Conservation (phyloP, 1,284 basidiomycete genomes). For the Ustilago hordei region DNA sequence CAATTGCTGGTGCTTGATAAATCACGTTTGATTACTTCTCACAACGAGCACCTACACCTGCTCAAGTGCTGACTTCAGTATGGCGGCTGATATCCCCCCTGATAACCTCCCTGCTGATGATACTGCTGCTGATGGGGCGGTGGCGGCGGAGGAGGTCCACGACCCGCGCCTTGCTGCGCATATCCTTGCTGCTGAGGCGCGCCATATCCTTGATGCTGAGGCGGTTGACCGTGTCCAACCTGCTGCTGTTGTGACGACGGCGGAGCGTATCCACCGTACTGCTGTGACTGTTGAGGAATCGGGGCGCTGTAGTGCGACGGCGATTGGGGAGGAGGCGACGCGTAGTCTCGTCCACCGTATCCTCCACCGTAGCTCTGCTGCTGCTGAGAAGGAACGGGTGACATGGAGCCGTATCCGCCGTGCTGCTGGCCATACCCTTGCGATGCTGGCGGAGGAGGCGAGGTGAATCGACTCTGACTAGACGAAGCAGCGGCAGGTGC, state of each 20-base stretch:
- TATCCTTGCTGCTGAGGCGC: constrained; percentile 26
- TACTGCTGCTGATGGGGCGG: constrained; percentile 19
- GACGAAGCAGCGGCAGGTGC: constrained; percentile 9
- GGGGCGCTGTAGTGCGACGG: constrained; percentile 17
- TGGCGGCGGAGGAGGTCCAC: constrained; percentile 8
- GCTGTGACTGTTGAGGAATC: constrained; percentile 8
- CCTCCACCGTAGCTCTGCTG: constrained; percentile 19
- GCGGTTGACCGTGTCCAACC: constrained; percentile 3
- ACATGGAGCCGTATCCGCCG: constrained; percentile 17
- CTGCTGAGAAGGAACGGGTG: constrained; percentile 22
- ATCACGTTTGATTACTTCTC: neutral
- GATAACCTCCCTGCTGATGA: constrained; percentile 15
- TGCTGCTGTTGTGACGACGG: neutral
- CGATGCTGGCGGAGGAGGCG: constrained; percentile 16
- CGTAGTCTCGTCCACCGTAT: constrained; percentile 17
- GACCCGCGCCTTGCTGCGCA: neutral
- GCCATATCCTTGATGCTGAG: constrained; percentile 14
- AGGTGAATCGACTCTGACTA: constrained; percentile 24
- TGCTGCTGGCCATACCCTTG: constrained; percentile 9
- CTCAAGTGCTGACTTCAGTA: constrained; percentile 23
- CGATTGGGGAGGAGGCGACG: constrained; percentile 17
- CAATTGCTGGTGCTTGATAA: neutral
- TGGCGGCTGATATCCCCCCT: constrained; percentile 24
- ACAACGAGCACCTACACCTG: neutral
- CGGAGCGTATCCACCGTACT: constrained; percentile 1